Conservation (phyloP, 768 basidiomycete genomes). For the Tylopilus rubrobrunneus region DNA sequence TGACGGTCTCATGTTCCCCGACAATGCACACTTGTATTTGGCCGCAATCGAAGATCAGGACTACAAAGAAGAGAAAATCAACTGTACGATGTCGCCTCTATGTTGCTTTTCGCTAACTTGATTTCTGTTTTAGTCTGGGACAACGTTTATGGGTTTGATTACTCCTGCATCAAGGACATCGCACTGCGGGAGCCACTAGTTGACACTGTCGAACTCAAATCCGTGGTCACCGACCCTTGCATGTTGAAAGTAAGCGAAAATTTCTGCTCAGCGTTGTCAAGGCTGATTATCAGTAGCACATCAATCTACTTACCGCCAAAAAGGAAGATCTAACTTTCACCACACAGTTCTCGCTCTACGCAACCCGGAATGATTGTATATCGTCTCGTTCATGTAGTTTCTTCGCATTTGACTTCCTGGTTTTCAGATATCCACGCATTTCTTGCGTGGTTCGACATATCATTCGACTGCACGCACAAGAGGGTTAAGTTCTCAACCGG, state of each 20-base stretch:
- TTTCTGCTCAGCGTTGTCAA: neutral
- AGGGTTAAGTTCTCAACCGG: constrained; percentile 95
- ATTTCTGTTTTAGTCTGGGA: constrained; percentile 78
- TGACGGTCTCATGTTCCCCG: constrained; percentile 92
- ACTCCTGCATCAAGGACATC: constrained; percentile 98
- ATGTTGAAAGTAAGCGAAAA: constrained; percentile 67
- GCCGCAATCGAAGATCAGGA: constrained; percentile 99
- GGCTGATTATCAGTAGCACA: constrained; percentile 51
- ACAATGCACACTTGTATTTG: constrained; percentile 86
- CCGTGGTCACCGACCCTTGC: constrained; percentile 91
- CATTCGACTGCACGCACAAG: constrained; percentile 94
- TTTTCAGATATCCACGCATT: constrained; percentile 88
- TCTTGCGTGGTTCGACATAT: constrained; percentile 98
- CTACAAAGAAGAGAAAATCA: constrained; percentile 99
- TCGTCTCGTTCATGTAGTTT: constrained; percentile 8
- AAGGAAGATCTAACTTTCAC: constrained; percentile 94
- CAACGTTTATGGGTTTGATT: constrained; percentile 99
- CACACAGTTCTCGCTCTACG: constrained; percentile 71
- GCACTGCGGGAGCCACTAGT: constrained; percentile 95
- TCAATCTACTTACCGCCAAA: constrained; percentile 85
- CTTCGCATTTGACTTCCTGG: neutral
- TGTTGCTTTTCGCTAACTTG: neutral
- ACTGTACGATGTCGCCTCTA: constrained; percentile 52
- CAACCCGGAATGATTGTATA: constrained; percentile 90
- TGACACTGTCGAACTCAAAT: constrained; percentile 96